phyloP scores from a whole-genome alignment of 768 basidiomycete genomes.

The Phylloporus sp. region DNA sequence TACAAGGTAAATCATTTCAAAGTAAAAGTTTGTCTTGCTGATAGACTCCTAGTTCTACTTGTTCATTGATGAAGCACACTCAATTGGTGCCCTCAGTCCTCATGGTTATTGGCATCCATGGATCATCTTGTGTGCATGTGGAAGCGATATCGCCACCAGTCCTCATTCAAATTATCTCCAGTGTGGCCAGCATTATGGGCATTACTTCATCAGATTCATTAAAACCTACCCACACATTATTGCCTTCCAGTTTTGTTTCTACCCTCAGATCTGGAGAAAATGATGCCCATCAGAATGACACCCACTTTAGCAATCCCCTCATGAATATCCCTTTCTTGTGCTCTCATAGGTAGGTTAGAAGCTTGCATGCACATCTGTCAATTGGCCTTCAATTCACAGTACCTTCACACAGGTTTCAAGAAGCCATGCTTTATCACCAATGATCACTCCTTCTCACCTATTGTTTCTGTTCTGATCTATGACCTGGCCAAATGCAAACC shows the following conservation, averaged over 20 bases:
- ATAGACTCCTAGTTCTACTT: conserved; percentile 72
- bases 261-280: conserved; percentile 36
- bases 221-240: conserved; percentile 20
- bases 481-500: conserved; percentile 87
- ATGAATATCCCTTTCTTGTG: conserved; percentile 73
- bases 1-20: conserved; percentile 69
- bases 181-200: conserved; percentile 98
- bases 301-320: conserved; percentile 58
- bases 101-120: conserved; percentile 85
- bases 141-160: conserved; percentile 91
- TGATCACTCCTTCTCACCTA: conserved; percentile 85
- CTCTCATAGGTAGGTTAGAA: conserved; percentile 77
- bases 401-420: conserved; percentile 77
- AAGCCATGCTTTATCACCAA: conserved; percentile 97
- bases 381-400: conserved; percentile 92
- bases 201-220: conserved; percentile 41
- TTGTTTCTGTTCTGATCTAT: conserved; percentile 89
- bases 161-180: conserved; percentile 82
- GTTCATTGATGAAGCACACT: conserved; percentile 96
- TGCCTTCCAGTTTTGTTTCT: conserved; percentile 29
- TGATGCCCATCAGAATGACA: conserved; percentile 61
- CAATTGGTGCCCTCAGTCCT: conserved; percentile 92
- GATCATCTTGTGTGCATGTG: conserved; percentile 79
- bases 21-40: not conserved
- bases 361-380: conserved; percentile 78